Evolutionary conservation across 2,329 filamentous ascomycete genomes (phyloP).

Genomic region (Fusarium drepaniforme): DNA sequence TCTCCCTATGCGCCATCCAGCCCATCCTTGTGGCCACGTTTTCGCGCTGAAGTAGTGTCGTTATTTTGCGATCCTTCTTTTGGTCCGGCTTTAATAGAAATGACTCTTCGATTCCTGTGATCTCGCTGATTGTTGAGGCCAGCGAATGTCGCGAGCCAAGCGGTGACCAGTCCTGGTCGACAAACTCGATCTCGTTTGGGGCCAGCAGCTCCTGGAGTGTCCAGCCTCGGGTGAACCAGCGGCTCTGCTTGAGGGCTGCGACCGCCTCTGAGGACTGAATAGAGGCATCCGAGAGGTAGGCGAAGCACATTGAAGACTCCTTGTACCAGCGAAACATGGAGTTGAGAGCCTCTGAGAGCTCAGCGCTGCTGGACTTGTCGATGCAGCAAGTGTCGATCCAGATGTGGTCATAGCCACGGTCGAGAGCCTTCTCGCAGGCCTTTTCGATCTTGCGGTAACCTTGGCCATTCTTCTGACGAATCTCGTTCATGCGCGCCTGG

Average conservation of each 20-base stretch:
- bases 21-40: slow-evolving; percentile 49
- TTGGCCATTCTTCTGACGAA: slow-evolving; percentile 32
- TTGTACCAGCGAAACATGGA: slow-evolving; percentile 45
- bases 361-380: slow-evolving; percentile 43
- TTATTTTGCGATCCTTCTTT: slow-evolving; percentile 34
- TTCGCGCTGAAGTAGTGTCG: slow-evolving; percentile 37
- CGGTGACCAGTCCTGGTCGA: slow-evolving; percentile 38
- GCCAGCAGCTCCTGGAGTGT: slow-evolving; percentile 44
- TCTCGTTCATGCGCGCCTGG: slow-evolving; percentile 33
- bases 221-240: slow-evolving; percentile 44
- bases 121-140: slow-evolving; percentile 34
- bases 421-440: slow-evolving; percentile 38
- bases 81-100: slow-evolving; percentile 32
- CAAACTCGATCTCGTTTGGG: slow-evolving; percentile 43
- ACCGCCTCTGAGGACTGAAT: slow-evolving; percentile 20
- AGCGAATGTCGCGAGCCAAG: slow-evolving; percentile 36
- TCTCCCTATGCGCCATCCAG: slow-evolving; percentile 50
- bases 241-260: slow-evolving; percentile 36
- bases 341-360: slow-evolving; percentile 43
- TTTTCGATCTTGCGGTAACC: slow-evolving; percentile 40
- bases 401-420: slow-evolving; percentile 37
- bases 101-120: slow-evolving; percentile 40
- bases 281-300: slow-evolving; percentile 40
- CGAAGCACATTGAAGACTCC: slow-evolving; percentile 37
- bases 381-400: slow-evolving; percentile 47